Evolutionary conservation across 2,329 filamentous ascomycete genomes (phyloP), one percentile per base, ranked within the genome.

Genomic region (Ascochyta viciae-villosae): DNA sequence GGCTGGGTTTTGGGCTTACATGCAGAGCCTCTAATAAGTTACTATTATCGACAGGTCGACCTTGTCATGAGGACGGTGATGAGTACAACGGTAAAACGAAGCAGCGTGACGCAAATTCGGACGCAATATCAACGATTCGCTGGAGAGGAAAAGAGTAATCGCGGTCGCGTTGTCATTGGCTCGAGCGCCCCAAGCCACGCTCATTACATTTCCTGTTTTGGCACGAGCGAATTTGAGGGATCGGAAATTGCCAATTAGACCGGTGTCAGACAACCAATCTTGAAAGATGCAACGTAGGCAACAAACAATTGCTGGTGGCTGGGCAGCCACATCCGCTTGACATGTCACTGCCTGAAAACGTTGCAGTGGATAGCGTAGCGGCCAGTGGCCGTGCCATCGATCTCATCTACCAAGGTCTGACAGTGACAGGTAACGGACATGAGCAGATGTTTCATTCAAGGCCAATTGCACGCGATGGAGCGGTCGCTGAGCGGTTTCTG

Each of bases 241-340:
- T 34, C 53, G 47, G 53, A 56, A 19, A 56, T 56, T 56, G 53
- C 42, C 38, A 56, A 56, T 56, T 15, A 47, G 47, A 56, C 41
- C 41, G 4, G 19, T 51, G 33, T 50, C 27, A 38, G 24, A 47
- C 37, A 26, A 12, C 46, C 39, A 34, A 43, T 19, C 47, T 33
- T 39, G 48, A 29, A 50, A 39, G 10, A 39, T 34, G 47, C 48
- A 43, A 56, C 47, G 47, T 56, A 47, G 31, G 39, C 53, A 46
- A 38, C 23, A 40, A 56, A 19, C 22, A 34, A 24, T 43, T 43
- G 48, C 42, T 56, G 42, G 37, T 29, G 33, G 43, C 43, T 47
- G 42, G 31, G 19, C 42, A 51, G 38, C 47, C 47, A 46, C 41
- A 43, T 47, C 42, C 26, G 37, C 19, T 39, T 43, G 47, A 51